Conservation (phyloP, 176 grass and related monocot species). For the Musa troglodytarum region DNA sequence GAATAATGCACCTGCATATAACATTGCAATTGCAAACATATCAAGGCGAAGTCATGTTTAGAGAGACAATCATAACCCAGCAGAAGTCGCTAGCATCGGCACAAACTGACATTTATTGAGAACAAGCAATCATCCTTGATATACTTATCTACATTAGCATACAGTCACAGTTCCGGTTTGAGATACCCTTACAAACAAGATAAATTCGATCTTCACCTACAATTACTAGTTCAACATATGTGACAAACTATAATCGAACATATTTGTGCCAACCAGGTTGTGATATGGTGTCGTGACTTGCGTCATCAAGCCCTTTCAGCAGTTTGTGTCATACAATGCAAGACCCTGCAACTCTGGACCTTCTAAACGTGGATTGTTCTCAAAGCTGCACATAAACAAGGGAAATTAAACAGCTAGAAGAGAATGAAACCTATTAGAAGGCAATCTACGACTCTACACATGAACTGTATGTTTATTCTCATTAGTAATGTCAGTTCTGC, state of each 20-base stretch:
- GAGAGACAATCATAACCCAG: background rate
- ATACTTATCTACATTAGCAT: background rate
- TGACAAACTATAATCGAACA: slow-evolving; percentile 7
- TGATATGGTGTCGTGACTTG: background rate
- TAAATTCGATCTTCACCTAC: background rate
- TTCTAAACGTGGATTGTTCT: slow-evolving; percentile 89
- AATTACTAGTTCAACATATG: background rate
- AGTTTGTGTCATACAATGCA: slow-evolving; percentile 60
- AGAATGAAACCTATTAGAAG: background rate
- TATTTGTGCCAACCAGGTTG: background rate
- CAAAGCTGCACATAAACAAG: slow-evolving; percentile 45
- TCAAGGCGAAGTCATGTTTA: no score
- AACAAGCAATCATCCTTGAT: background rate
- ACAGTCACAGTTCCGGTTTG: background rate
- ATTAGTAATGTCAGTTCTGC: no score
- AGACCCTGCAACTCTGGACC: slow-evolving; percentile 77
- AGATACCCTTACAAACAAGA: slow-evolving; percentile 2
- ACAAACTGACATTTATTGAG: background rate
- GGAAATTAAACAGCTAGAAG: background rate
- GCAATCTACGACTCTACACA: background rate
- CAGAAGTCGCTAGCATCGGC: background rate
- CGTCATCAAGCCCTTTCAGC: slow-evolving; percentile 23
- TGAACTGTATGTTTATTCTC: background rate
- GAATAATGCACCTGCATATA: no score
- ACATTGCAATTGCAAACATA: no score